Percentiles rank a stretch among this genome's conserved stretches.
Conservation (phyloP, 495 filamentous ascomycete species). For the Geoglossum glabrum region DNA sequence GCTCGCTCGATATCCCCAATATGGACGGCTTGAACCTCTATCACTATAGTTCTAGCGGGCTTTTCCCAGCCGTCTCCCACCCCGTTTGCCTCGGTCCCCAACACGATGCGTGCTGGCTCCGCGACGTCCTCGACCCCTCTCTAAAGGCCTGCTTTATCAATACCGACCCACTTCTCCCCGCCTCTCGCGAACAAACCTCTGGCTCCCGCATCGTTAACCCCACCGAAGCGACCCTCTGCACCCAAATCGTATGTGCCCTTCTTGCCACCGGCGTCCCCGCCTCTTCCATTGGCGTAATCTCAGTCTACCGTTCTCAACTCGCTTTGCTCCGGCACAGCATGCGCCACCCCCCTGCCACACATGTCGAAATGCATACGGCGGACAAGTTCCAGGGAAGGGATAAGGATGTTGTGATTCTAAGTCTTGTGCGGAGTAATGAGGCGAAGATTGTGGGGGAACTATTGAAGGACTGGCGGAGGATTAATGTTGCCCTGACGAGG, state of each 20-base stretch:
- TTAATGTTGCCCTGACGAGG: conserved; percentile 88
- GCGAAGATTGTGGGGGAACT: conserved; percentile 65
- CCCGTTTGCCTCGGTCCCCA: conserved; percentile 31
- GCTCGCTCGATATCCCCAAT: conserved; percentile 37
- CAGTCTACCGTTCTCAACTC: conserved; percentile 92
- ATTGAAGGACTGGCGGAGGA: conserved; percentile 73
- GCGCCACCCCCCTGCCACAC: conserved; percentile 25
- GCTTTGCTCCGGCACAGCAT: conserved; percentile 35
- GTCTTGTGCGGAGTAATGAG: conserved; percentile 71
- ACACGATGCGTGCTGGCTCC: conserved; percentile 55
- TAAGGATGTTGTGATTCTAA: conserved; percentile 76
- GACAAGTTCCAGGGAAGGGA: conserved; percentile 93
- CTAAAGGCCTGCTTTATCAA: conserved; percentile 69
- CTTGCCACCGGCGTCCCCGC: conserved; percentile 53
- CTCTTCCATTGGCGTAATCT: conserved; percentile 79
- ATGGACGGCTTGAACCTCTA: conserved; percentile 29
- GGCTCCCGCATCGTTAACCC: conserved; percentile 77
- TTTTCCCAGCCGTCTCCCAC: conserved; percentile 13
- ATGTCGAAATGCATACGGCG: conserved; percentile 84
- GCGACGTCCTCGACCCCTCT: conserved; percentile 45
- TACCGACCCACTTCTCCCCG: conserved; percentile 50
- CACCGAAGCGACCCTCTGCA: conserved; percentile 51
- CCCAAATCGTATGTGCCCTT: conserved; percentile 60
- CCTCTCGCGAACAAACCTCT: conserved; percentile 44
- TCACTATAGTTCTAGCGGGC: conserved; percentile 25